Base-by-base conservation (phyloP, 768 basidiomycete species). In the Tylopilus balloui region DNA sequence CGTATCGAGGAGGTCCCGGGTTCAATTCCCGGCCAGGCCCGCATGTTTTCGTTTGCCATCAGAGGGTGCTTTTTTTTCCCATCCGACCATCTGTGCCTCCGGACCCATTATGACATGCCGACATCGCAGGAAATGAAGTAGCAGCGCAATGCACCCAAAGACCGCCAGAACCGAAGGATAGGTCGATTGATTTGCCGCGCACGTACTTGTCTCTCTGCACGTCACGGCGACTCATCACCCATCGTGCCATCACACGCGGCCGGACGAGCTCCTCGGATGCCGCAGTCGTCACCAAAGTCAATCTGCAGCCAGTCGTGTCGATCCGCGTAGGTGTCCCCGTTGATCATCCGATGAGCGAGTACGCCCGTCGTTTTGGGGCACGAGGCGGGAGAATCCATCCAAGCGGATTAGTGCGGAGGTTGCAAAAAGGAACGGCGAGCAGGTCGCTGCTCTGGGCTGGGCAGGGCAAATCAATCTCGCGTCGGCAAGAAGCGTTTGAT, bases 21-120 rank as follows among this genome's bases (percentile, higher is more conserved):
- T 86, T 87, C 84, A 84, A 86, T 84, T 84, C 84, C 83, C 83
- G 78, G 82, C 78, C 75, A 83, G 81, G 83, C 81, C 82, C 59
- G 2, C 23, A 4, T 14, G 29, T 42, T 31, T 32, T 44, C 21
- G 53, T 48, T 51, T 64, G 54, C 50, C 43, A 4, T 5, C 19
- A 21, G 10, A 37, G 25, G 21, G 3, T 28, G 24, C 34, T 45
- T 24, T 45, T 40, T 45, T 42, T 38, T 47, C 34, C 13, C 6
- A 6, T 23, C 44, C n/a, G 40, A 21, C 25, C 19, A 37, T 27
- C 48, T 13, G 34, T 42, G 43, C 43, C 25, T 42, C 40, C 56
- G 52, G 56, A 31, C 27, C 11, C 39, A 43, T 49, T 60, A 48
- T 25, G 36, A 32, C 37, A 37, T 49, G 72, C 78, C 24, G 55